Base-by-base conservation (phyloP, 2,329 filamentous ascomycete genomes). In the Botrytis tulipae region DNA sequence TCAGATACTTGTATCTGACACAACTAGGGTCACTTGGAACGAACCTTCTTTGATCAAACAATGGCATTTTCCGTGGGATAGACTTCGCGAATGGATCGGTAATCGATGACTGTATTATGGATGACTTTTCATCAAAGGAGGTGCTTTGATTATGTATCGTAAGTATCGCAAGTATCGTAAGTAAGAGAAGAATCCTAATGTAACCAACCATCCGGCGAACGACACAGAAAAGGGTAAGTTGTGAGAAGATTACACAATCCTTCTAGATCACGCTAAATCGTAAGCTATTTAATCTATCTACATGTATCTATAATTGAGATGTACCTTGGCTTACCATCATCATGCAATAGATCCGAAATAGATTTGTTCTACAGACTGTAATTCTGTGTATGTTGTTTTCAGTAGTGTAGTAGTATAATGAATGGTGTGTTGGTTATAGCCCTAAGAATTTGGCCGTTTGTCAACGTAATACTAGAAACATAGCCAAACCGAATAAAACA, bases 251-350 rank as follows among this genome's bases (percentile, higher is more conserved):
- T 54, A 29, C 32, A 67, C 46, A 42, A 40, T 68, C 48, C 66
- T 69, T 69, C 37, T 69, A 69, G 66, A 68, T 68, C 18, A 57
- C 48, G 40, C 35, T 42, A 68, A 57, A 42, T 68, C 18, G n/a
- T 42, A 42, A 44, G 66, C 66, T 32, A 40, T 44, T 59, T 42
- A 32, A 44, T 42, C 51, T 32, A 40, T 40, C 32, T 62, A 25
- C 16, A n/a, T 29, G 40, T 42, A 29, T 32, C n/a, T 9, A 57
- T n/a, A 32, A 66, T 18, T 40, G 46, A 42, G 35, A 37, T 42
- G 35, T 57, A 25, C 46, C 65, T 35, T 66, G 29, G 29, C 20
- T 68, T 68, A 42, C 48, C 66, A 54, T 32, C 35, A 54, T 42
- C 35, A 68, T 57, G 54, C 48, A 37, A 42, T 51, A 42, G 48